Base-by-base conservation (phyloP, 2,329 filamentous ascomycete species). In the Colletotrichum scovillei region DNA sequence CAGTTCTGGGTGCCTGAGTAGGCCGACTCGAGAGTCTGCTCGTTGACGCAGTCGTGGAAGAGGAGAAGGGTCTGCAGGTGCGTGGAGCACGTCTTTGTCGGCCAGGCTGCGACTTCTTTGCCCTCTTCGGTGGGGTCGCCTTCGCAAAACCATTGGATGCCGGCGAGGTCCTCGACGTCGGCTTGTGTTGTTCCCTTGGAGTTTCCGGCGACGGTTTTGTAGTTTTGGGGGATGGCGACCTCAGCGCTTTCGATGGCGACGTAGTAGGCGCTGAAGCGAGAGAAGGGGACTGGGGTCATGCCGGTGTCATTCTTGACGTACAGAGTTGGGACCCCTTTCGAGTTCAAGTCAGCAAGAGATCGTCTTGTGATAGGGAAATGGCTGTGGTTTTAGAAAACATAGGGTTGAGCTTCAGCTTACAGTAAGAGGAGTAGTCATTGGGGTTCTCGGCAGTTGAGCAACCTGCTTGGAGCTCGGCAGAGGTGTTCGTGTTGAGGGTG, bases 261-360 rank as follows among this genome's bases (percentile, higher is more conserved):
- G 78, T 87, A 87, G 79, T 87, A 87, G 22, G 85, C 84, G 49
- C 80, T 84, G 80, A 88, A 87, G 65, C 83, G 82, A 67, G 74
- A 76, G 60, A 78, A 77, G 66, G 76, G 80, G 14, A 81, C 81
- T 19, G 80, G 79, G 8, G 76, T 82, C 46, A 79, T 78, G n/a
- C 72, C 77, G 46, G 80, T 79, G 26, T 80, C 76, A 49, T 77
- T 75, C 8, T 81, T 82, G 75, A 81, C 82, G 1, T 84, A 80
- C 3, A 84, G 78, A 0, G 85, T 86, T 0, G 85, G 85, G 0
- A 82, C 79, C 85, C 82, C 76, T 77, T 7, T 5, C 6, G 7
- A 0, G 1, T 4, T 4, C 1, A 8, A 3, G 53, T 66, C 4
- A 70, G 67, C 14, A 3, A 5, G 30, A 4, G 42, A 4, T 16